These are phyloP conservation scores for Colletotrichum liaoningense DNA, from an alignment of 2,329 filamentous ascomycete species.

Conservation along the genomic window DNA sequence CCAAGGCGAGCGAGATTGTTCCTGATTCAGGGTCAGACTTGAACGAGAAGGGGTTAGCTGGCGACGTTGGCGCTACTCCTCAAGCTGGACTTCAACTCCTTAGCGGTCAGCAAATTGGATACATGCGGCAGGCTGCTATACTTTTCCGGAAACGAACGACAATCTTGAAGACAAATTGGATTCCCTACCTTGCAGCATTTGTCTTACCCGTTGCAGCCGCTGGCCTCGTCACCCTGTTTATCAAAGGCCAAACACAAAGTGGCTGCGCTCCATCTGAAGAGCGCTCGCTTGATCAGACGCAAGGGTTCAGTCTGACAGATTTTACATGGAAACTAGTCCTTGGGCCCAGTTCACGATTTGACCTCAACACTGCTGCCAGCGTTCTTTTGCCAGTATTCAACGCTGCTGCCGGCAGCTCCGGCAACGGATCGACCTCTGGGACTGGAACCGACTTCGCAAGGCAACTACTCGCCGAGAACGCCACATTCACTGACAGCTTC, in stretches of 20 bases:
- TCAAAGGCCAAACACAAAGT: conserved; percentile 65
- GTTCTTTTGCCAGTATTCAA: conserved; percentile 53
- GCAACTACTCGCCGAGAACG: conserved; percentile 18
- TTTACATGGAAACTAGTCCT: conserved; percentile 50
- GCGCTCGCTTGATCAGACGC: conserved; percentile 52
- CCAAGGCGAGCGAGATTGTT: conserved; percentile 33
- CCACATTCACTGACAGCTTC: conserved; percentile 66
- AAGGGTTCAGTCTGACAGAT: conserved; percentile 51
- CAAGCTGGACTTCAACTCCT: conserved; percentile 64
- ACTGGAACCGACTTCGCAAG: conserved; percentile 31
- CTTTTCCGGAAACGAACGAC: conserved; percentile 83
- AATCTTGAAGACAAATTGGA: conserved; percentile 81
- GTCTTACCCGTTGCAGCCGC: conserved; percentile 83
- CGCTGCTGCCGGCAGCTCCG: conserved; percentile 38
- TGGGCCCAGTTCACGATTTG: conserved; percentile 50
- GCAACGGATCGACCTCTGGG: conserved; percentile 36
- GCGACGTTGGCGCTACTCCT: conserved; percentile 2
- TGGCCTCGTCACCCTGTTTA: conserved; percentile 81
- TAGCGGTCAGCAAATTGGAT: conserved; percentile 77
- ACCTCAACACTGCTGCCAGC: conserved; percentile 24
- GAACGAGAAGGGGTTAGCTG: conserved; percentile 43
- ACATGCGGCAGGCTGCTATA: conserved; percentile 76
- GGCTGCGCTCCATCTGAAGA: conserved; percentile 64
- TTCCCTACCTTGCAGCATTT: conserved; percentile 81
- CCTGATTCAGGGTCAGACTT: conserved; percentile 13